Evolutionary conservation across 2,329 filamentous ascomycete species (phyloP), one percentile per base, ranked within the genome.

Genomic region (Cephalotrichum gorgonifer): DNA sequence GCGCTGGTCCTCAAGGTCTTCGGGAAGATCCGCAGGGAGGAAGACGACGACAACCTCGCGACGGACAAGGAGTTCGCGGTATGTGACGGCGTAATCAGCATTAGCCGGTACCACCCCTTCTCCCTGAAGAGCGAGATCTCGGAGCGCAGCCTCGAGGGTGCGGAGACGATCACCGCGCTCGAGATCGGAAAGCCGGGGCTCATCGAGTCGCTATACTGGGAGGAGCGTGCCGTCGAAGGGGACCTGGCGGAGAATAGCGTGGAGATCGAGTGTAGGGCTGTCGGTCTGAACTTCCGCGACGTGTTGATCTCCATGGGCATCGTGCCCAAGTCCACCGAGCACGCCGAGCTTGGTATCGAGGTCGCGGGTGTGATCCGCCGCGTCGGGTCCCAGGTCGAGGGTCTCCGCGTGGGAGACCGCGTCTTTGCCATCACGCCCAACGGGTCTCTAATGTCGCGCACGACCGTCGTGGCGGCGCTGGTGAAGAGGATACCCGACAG

Each of bases 321-420:
- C 31, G 38, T 57, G 1, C 44, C 52, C 1, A 50, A 49, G 5
- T 30, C 50, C 5, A 20, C 38, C 6, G 66, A 9, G 25, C 8
- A 50, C 30, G 17, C 30, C 5, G 54, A 53, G 1, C 49, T 68
- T 8, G 60, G 60, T 2, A 43, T 54, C 4, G 62, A 67, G 28
- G 64, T 59, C 2, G 53, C 65, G 1, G 66, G 66, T 1, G 53
- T 61, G 14, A 61, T 69, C 1, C 52, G 58, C 0, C 61, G 56
- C 5, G 48, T 57, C 1, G 69, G 69, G 5, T 63, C 69, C 28
- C 62, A 65, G 0, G 67, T 86, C 14, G 87, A 86, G 2, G 70
- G 68, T 4, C 81, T 91, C 50, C 69, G 77, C 53, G 58, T 74
- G 5, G 88, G 88, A 50, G 88, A 94, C 67, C 81, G 86, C 55